Evolutionary conservation across 202 grass and related monocot genomes (phyloP).

Genomic region (Setaria viridis): DNA sequence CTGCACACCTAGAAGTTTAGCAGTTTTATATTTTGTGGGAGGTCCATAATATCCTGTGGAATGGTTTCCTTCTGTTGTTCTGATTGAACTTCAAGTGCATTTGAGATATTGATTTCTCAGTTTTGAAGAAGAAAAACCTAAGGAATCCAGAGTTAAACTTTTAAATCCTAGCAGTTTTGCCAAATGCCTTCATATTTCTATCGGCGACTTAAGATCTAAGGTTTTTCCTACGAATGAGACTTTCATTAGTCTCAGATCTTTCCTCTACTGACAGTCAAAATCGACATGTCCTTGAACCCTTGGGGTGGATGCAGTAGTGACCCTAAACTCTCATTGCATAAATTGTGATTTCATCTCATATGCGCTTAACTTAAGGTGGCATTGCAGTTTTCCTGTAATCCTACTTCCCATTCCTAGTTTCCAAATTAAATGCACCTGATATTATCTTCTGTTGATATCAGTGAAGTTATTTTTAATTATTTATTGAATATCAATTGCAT

Average conservation of each 20-base stretch:
- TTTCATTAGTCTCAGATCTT: conserved; percentile 2
- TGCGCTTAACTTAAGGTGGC: neutral
- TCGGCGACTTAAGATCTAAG: neutral
- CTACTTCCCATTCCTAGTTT: neutral
- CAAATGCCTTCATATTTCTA: neutral
- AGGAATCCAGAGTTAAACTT: neutral
- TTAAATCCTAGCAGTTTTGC: neutral
- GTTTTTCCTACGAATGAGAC: neutral
- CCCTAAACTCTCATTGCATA: neutral
- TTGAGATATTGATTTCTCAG: conserved; percentile 3
- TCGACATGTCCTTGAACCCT: neutral
- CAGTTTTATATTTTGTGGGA: neutral
- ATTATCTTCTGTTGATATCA: conserved; percentile 17
- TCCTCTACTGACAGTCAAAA: neutral
- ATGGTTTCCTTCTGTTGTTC: neutral
- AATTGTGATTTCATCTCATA: neutral
- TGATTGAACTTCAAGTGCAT: neutral
- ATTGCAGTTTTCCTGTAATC: conserved; percentile 12
- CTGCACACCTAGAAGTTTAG: neutral
- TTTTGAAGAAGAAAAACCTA: neutral
- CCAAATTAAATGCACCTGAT: neutral
- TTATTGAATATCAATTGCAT: conserved; percentile 7
- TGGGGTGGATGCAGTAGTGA: neutral
- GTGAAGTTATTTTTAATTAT: neutral
- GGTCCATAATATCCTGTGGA: neutral